phyloP scores from a whole-genome alignment of 805 yeast species.

The Debaryomyces castellii region DNA sequence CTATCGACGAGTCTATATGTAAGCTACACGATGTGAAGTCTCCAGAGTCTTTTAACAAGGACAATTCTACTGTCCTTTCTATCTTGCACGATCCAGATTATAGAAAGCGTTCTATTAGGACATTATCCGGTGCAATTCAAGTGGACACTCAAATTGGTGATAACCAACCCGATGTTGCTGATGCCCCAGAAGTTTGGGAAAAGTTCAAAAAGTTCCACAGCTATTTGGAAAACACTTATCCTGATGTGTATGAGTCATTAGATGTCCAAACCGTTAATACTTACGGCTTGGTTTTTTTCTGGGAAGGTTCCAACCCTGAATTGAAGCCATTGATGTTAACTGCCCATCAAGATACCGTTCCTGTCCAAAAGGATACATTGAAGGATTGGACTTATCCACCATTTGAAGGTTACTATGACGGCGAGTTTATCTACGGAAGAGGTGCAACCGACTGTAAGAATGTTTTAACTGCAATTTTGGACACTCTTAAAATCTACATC shows the following conservation, averaged over 20 bases:
- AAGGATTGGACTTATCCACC: conserved; percentile 68
- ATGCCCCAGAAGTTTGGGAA: conserved; percentile 50
- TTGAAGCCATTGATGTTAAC: conserved; percentile 71
- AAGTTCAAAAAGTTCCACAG: conserved; percentile 45
- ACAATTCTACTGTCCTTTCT: conserved; percentile 29
- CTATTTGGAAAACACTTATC: conserved; percentile 55
- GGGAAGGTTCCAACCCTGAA: conserved; percentile 53
- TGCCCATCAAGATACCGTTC: conserved; percentile 84
- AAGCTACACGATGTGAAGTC: conserved; percentile 8
- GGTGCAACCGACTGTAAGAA: conserved; percentile 79
- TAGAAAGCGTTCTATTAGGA: conserved; percentile 36
- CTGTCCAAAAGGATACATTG: conserved; percentile 59
- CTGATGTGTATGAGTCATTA: conserved; percentile 47
- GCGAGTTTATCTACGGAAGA: conserved; percentile 67
- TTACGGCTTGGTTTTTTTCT: conserved; percentile 61
- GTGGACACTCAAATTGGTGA: conserved; percentile 68
- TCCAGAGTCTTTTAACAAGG: conserved; percentile 9
- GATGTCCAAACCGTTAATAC: conserved; percentile 57
- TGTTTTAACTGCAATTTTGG: conserved; percentile 62
- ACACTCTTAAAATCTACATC: conserved; percentile 59
- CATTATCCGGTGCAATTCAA: conserved; percentile 57
- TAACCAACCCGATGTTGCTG: conserved; percentile 45
- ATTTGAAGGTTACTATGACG: conserved; percentile 60
- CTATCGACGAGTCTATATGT: conserved; percentile 9
- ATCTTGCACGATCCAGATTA: conserved; percentile 26